Base-by-base conservation (phyloP, 495 filamentous ascomycete species). In the Astrocystis sublimbata region DNA sequence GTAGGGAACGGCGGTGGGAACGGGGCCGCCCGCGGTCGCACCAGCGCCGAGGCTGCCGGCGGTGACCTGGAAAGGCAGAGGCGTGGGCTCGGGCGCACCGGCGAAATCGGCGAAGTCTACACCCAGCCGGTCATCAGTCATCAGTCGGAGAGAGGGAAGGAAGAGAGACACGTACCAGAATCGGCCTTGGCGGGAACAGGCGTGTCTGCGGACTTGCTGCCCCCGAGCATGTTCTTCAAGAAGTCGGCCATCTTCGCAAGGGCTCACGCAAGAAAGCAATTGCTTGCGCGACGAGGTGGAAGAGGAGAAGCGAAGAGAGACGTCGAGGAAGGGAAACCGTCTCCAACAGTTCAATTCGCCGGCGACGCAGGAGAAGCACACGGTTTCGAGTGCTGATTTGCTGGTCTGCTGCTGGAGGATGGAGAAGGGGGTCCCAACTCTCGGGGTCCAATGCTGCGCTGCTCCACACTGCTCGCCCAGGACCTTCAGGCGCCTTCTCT, bases 71-170 rank as follows among this genome's bases (percentile, higher is more conserved):
- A 68, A 76, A 45, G 66, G 71, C 58, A 65, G 78, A 60, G 87
- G 87, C 9, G 82, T 80, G 52, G 89, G 85, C 24, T 85, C 81
- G 62, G 89, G 83, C 62, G 83, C 87, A 71, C 83, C 83, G 28
- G 88, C 86, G 65, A 90, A 93, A 74, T 93, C 90, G 72, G 86
- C 89, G 69, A 93, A 92, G 72, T 90, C 89, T 93, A 68, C 19
- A 36, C 12, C 23, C 8, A 19, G 26, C 13, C n/a, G 21, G 30
- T 60, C 31, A 61, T 47, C 3, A 45, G 5, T 15, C 2, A 3
- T 15, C 24, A 10, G 12, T 19, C 8, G n/a, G 13, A 28, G 54
- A 17, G 21, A 52, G 19, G 40, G 3, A 35, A 23, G 23, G 12
- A 40, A 17, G 17, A 40, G 40, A 31, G 19, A 57, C 53, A 68